Base-by-base conservation (phyloP, 495 filamentous ascomycete genomes). In the Hypoxylon lienhwacheense region DNA sequence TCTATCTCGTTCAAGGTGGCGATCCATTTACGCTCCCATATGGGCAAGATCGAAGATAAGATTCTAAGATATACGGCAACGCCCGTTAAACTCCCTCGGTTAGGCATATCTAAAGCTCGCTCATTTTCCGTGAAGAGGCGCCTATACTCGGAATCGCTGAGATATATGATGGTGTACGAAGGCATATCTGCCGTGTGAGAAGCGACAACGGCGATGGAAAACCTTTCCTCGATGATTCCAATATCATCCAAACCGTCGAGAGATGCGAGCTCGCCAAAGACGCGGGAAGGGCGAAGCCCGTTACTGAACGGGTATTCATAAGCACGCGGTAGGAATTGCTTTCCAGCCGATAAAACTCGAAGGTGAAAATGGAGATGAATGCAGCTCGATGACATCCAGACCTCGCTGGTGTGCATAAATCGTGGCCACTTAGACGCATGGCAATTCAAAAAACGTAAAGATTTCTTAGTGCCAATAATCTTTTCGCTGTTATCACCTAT, bases 281-380 rank as follows among this genome's bases (percentile, higher is more conserved):
- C 33, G 14, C 54, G 54, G 37, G 54, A 34, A 20, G 54, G 54
- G 15, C 47, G 46, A 31, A 58, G 54, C 4, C 54, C 54, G 8
- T 43, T 37, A n/a, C 39, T 35, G 12, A 8, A 31, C n/a, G 15
- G 19, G 16, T 33, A 35, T 20, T 41, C 22, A 7, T 42, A 11
- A 6, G 4, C 6, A n/a, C 12, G 46, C 15, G 54, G 47, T 8
- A 47, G 28, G 28, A 36, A 43, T 17, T 43, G 28, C 28, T 53
- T 53, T 16, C 42, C 55, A 6, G 42, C 42, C 4, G 47, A 59
- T 5, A 59, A 20, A 4, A 59, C 47, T 3, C 48, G 55, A 11
- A 59, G 36, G 29, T 53, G 55, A 14, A 59, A 53, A 25, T 53
- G 55, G 12, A 59, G 43, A 26, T 59, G 48, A 26, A 51, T 48